These are phyloP conservation scores for Botrytis squamosa DNA, from an alignment of 2,329 filamentous ascomycete genomes.

Conservation along the genomic window DNA sequence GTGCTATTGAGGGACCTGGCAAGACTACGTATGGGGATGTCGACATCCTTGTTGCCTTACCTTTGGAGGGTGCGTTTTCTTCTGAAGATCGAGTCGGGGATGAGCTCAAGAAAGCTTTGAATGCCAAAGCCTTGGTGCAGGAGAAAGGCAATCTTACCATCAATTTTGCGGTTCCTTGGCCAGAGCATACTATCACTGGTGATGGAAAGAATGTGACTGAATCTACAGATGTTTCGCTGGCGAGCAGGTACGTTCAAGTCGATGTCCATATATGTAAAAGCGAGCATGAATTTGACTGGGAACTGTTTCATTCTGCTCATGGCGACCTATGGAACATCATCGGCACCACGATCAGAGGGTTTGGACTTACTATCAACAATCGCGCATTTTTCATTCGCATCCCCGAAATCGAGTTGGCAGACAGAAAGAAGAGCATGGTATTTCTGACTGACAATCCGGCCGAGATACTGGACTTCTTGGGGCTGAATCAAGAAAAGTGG, in stretches of 20 bases:
- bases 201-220: neutral
- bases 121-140: slow-evolving; percentile 45
- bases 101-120: slow-evolving; percentile 45
- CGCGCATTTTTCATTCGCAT: slow-evolving; percentile 64
- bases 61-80: slow-evolving; percentile 27
- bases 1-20: slow-evolving; percentile 65
- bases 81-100: slow-evolving; percentile 25
- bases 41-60: slow-evolving; percentile 61
- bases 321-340: slow-evolving; percentile 70
- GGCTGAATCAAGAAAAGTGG: slow-evolving; percentile 53
- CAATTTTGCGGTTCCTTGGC: slow-evolving; percentile 58
- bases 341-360: slow-evolving; percentile 60
- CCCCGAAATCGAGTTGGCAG: slow-evolving; percentile 60
- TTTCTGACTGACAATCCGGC: slow-evolving; percentile 58
- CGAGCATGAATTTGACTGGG: slow-evolving; percentile 54
- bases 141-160: slow-evolving; percentile 39
- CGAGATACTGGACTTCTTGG: slow-evolving; percentile 61
- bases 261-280: slow-evolving; percentile 59
- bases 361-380: slow-evolving; percentile 66
- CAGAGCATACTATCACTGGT: slow-evolving; percentile 28
- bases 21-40: slow-evolving; percentile 72
- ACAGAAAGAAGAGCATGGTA: slow-evolving; percentile 56
- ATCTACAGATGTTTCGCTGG: neutral
- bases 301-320: slow-evolving; percentile 66
- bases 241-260: slow-evolving; percentile 59